Percentiles rank a stretch among this genome's conserved stretches.
phyloP scores from a whole-genome alignment of 108 stramenopile genomes.

The Parietichytrium sp. region DNA sequence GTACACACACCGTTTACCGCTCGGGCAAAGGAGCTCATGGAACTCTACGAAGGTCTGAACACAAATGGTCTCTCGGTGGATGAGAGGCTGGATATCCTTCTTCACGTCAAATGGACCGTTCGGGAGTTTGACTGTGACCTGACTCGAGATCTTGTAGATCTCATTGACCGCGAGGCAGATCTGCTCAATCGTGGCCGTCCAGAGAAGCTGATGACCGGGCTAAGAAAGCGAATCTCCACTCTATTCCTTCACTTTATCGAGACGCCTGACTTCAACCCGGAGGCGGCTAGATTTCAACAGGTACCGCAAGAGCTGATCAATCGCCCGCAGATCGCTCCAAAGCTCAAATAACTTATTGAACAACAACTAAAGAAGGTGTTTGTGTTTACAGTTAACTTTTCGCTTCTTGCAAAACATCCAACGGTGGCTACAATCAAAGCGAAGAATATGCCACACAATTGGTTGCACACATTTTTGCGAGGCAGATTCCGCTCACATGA shows the following conservation, averaged over 20 bases:
- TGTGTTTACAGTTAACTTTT: no score
- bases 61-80: constrained; percentile 39
- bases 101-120: constrained; percentile 69
- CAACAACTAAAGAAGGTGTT: no score
- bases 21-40: constrained; percentile 59
- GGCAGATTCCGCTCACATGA: no score
- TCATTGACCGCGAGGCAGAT: constrained; percentile 69
- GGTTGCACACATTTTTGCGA: no score
- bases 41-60: constrained; percentile 48
- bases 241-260: constrained; percentile 65
- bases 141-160: constrained; percentile 60
- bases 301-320: background rate
- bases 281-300: constrained; percentile 51
- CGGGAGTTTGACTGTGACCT: constrained; percentile 62
- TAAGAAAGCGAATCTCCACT: constrained; percentile 54
- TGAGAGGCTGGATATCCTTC: constrained; percentile 61
- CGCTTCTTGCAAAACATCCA: no score
- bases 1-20: constrained; percentile 64
- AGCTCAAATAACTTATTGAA: background rate
- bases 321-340: constrained; percentile 36
- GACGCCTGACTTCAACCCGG: constrained; percentile 68
- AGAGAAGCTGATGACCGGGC: constrained; percentile 37
- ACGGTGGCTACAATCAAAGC: no score
- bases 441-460: no score
- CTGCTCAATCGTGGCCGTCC: constrained; percentile 56